Evolutionary conservation across 2,329 filamentous ascomycete species (phyloP), one percentile per base, ranked within the genome.

Genomic region (Trichophyton equinum): DNA sequence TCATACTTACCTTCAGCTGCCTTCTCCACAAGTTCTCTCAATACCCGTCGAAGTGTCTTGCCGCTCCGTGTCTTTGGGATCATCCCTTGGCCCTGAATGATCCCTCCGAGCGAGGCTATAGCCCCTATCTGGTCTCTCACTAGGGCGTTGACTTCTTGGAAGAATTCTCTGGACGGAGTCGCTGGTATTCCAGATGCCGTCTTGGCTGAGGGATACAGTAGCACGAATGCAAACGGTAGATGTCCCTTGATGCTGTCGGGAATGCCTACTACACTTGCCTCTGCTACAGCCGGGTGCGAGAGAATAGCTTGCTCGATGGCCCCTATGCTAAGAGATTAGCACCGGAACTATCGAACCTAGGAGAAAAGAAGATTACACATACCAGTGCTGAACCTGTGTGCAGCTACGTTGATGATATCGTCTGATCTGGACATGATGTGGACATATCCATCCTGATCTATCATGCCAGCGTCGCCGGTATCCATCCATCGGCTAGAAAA

Each of bases 391-490:
- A 96, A 85, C 13, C 91, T 83, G 76, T 96, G 91, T 4, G 91
- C 91, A 46, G 91, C 91, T n/a, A 96, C 91, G 70, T 96, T 96
- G 70, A 96, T 91, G 62, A 96, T 87, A 72, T 96, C 91, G 75
- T 96, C 91, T 36, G 80, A 80, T 59, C 83, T 73, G 2, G 79
- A 78, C 81, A 86, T 85, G 66, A 86, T 78, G 66, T 84, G 81
- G 36, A 85, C 77, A 66, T 84, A 84, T 3, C 82, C 83, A 46
- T 92, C 85, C 13, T 81, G 72, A 69, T 96, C 91, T 61, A 96
- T 84, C 78, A 91, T 85, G 0, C 92, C 91, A 0, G 90, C 87
- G 71, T 97, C 91, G 1, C 91, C 92, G 0, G 91, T 96, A 70
- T 97, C 91, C 49, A 96, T 74, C 89, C 89, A 96, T 66, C 82